Evolutionary conservation across 768 basidiomycete genomes (phyloP), one percentile per base, ranked within the genome.

Genomic region (Tylopilus rubrobrunneus): DNA sequence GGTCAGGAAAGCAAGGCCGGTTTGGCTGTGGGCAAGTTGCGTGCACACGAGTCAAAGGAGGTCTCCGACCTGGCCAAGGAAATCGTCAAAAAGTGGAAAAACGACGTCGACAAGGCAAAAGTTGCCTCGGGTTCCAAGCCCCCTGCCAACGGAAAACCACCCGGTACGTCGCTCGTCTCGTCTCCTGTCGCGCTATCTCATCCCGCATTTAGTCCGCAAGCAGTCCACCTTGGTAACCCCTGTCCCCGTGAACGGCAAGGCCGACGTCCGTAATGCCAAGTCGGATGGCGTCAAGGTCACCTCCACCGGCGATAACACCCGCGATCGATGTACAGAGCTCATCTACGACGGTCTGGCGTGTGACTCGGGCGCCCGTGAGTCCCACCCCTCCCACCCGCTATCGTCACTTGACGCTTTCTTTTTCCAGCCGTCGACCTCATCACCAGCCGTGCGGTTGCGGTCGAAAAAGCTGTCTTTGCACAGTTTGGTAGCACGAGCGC

Each of bases 81-180:
- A 59, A 76, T 95, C 43, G 94, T 97, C 46, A 90, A 85, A 71
- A 88, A 86, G 64, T 97, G 93, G 93, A 95, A 95, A 72, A 79
- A 74, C 29, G 86, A 87, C 56, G 94, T 96, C 33, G 92, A 93
- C 55, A 84, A 83, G 62, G 81, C 79, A 0, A 82, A 83, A 55
- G 70, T 73, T 7, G 67, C 61, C 15, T 53, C 62, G 19, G 31
- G 56, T 6, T 45, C 55, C 5, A 68, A 64, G 49, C 17, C 49
- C 1, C 12, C 43, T 39, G 10, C 49, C 61, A 57, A 62, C 27
- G 48, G 64, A 48, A 65, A 75, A 51, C 60, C 60, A 31, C 67
- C 70, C 60, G 77, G 78, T 78, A 63, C 58, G 78, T 66, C 29
- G 9, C 49, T 12, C 14, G 34, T 25, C 14, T 21, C 21, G 5